Conservation (phyloP, 208 protist species). For the Leishmania mexicana region DNA sequence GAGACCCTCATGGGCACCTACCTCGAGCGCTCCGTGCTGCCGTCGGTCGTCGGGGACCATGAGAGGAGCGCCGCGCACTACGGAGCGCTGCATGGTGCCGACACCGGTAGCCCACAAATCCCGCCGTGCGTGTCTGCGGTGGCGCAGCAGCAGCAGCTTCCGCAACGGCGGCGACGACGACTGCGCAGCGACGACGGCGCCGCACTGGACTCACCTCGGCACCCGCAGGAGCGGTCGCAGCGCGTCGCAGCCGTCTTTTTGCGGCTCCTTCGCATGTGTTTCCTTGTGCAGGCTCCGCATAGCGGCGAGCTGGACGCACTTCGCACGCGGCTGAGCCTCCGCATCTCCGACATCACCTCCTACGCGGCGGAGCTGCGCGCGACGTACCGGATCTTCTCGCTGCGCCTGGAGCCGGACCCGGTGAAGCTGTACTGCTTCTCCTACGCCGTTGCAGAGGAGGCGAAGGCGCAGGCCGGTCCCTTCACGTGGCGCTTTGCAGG, state of each 20-base stretch:
- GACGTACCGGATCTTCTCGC: slow-evolving; percentile 43
- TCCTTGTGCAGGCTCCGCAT: slow-evolving; percentile 55
- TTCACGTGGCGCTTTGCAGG: slow-evolving; percentile 79
- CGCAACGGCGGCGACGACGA: not conserved
- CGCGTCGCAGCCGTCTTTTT: slow-evolving; percentile 21
- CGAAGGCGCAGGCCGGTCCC: slow-evolving; percentile 44
- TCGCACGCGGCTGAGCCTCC: slow-evolving; percentile 57
- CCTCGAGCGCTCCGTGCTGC: slow-evolving; percentile 41
- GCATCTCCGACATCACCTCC: slow-evolving; percentile 55
- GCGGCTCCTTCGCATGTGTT: slow-evolving; percentile 63
- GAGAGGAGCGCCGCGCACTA: slow-evolving; percentile 3
- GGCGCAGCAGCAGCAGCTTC: not conserved
- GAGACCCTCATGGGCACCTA: slow-evolving; percentile 35
- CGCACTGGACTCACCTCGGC: not conserved
- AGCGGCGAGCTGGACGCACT: slow-evolving; percentile 67
- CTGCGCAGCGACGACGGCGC: slow-evolving; percentile 8
- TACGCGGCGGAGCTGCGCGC: slow-evolving; percentile 47
- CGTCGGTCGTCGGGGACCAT: slow-evolving; percentile 28
- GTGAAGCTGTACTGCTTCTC: slow-evolving; percentile 67
- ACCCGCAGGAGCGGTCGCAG: not conserved
- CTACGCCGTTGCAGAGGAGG: slow-evolving; percentile 61
- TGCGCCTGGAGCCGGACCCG: slow-evolving; percentile 62
- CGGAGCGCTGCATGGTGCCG: not conserved
- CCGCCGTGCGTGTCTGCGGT: not conserved
- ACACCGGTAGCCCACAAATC: not conserved